These are phyloP conservation scores for Prunus dulcis DNA, from an alignment of 306 rosid species.

Conservation along the genomic window DNA sequence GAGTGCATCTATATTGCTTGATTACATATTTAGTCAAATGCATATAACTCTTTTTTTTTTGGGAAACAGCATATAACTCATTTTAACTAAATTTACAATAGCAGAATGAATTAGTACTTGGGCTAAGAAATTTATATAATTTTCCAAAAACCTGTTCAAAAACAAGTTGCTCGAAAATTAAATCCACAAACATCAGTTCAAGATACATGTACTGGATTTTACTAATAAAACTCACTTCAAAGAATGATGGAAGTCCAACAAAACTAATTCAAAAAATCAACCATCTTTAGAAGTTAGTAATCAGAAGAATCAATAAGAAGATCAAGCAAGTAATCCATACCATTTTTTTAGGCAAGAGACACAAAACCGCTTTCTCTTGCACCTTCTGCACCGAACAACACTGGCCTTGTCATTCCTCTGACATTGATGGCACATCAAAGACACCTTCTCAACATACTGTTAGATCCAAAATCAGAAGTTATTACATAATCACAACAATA, in stretches of 20 bases:
- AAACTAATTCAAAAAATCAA: not conserved
- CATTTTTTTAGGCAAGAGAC: conserved; percentile 45
- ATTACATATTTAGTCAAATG: not conserved
- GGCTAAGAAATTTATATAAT: not conserved
- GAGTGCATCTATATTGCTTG: not conserved
- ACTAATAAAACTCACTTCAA: not conserved
- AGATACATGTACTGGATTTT: not conserved
- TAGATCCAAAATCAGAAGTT: not conserved
- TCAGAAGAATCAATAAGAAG: not conserved
- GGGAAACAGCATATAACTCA: not conserved
- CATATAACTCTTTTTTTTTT: too few relatives aligned
- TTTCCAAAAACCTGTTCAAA: not conserved
- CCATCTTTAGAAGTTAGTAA: not conserved
- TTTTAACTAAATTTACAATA: not conserved
- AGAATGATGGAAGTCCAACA: not conserved
- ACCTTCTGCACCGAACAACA: conserved; percentile 49
- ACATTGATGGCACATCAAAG: conserved; percentile 77
- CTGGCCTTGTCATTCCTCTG: conserved; percentile 71
- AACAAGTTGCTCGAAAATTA: not conserved
- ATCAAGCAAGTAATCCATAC: conserved; percentile 28
- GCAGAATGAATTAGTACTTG: not conserved
- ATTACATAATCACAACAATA: not conserved
- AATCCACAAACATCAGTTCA: not conserved
- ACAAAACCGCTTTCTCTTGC: conserved; percentile 62
- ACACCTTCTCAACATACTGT: conserved; percentile 40